Evolutionary conservation across 225 moss, liverwort and hornwort species (phyloP), one percentile per base, ranked within the genome.

Genomic region (Physcomitrellopsis africana): DNA sequence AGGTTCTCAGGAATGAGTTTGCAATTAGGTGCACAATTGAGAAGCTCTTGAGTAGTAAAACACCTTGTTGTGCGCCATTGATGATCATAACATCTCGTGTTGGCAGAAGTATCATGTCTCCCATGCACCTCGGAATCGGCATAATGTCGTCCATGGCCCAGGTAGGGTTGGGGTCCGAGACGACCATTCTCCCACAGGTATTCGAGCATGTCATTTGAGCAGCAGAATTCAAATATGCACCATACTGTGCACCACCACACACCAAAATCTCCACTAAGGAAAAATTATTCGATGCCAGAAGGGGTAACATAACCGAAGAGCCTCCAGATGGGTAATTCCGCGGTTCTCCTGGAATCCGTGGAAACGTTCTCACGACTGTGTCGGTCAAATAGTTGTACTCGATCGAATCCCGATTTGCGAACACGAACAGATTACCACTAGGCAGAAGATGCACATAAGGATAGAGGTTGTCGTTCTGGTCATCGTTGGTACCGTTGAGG

Each of bases 21-120:
- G 32, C 32, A 5, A 37, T 37, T 37, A 4, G 32, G 32, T 37
- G 32, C 32, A 37, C 32, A 37, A 37, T 37, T 37, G 7, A 37
- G 37, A 70, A 19, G 76, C 58, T 27, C 14, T 14, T 23, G 42
- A 37, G 49, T 19, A 17, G 66, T 3, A 45, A 20, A 17, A n/a
- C 29, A 81, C 87, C 87, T 62, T 94, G 87, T 65, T 94, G 93
- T 15, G 93, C 93, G 3, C 93, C 93, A 32, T 94, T 94, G 65
- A 94, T 94, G 60, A 94, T 86, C 58, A 95, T 74, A 0, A 95
- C 86, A 16, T 95, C 89, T 52, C 90, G 65, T 5, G 91, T 86
- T 0, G 94, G 94, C 0, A 95, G 89, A 24, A 91, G 46, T 66
- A 95, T 82, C 94, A 95, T 95, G 65, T 95, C 92, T 9, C 93